Conservation (phyloP, 352 stramenopile species). For the Elongisporangium prolatum region DNA sequence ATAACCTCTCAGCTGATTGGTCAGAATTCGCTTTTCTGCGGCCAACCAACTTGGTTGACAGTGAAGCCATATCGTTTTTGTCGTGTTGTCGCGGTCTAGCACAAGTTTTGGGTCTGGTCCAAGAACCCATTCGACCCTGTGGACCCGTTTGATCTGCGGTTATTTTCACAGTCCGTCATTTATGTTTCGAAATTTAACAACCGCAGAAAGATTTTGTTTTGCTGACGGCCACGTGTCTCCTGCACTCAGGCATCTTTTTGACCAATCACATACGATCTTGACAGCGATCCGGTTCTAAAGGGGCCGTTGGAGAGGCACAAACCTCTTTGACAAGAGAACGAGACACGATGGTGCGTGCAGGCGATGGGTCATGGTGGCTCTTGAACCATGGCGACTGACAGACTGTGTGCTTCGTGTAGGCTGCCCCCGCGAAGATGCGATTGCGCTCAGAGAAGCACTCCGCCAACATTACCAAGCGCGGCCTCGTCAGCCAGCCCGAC, state of each 20-base stretch:
- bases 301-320: background rate
- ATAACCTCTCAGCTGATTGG: background rate
- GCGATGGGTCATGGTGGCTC: background rate
- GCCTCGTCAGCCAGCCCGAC: conserved; percentile 64
- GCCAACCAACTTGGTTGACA: background rate
- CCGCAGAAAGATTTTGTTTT: conserved; percentile 1
- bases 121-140: background rate
- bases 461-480: conserved; percentile 86
- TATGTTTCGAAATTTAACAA: background rate
- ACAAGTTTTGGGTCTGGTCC: background rate
- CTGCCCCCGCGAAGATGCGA: conserved; percentile 77
- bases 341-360: conserved; percentile 24
- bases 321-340: background rate
- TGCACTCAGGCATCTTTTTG: background rate
- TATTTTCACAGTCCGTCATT: too few species aligned
- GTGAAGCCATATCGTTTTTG: background rate
- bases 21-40: background rate
- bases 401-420: conserved; percentile 17
- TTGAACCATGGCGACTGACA: background rate
- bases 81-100: background rate
- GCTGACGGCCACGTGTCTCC: background rate
- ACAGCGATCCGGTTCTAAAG: background rate
- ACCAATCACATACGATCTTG: background rate
- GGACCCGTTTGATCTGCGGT: too few species aligned
- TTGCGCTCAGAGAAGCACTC: conserved; percentile 85